Percentiles rank a stretch among this genome's conserved stretches.
Evolutionary conservation across 495 filamentous ascomycete genomes (phyloP).

Genomic region (Xeromyces bisporus): DNA sequence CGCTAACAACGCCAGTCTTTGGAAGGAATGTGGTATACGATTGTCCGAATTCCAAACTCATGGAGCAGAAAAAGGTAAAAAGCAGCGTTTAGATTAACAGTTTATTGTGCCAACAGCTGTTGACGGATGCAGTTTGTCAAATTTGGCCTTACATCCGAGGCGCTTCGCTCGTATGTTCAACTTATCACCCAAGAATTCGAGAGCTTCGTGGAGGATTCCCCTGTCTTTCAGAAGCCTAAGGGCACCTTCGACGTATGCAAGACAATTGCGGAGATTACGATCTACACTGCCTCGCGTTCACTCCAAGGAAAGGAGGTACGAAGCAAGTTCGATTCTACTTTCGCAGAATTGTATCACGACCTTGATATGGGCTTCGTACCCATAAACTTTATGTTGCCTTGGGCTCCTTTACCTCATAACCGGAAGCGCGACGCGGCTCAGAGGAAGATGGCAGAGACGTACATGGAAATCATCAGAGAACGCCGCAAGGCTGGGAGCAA

Average conservation of each 20-base stretch:
- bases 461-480: constrained; percentile 41
- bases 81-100: background rate
- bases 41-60: constrained; percentile 47
- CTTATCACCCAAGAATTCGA: constrained; percentile 38
- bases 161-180: constrained; percentile 43
- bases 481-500: constrained; percentile 31
- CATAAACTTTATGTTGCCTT: constrained; percentile 50
- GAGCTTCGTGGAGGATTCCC: constrained; percentile 30
- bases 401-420: constrained; percentile 46
- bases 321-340: constrained; percentile 40
- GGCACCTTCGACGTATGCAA: constrained; percentile 36
- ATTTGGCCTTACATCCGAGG: constrained; percentile 43
- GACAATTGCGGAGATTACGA: constrained; percentile 43
- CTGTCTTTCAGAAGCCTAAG: constrained; percentile 27
- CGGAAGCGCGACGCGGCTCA: constrained; percentile 41
- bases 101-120: background rate
- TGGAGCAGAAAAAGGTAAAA: constrained; percentile 51
- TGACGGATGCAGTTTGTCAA: constrained; percentile 39
- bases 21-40: constrained; percentile 49
- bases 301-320: constrained; percentile 51
- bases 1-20: constrained; percentile 45
- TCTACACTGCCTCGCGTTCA: constrained; percentile 48
- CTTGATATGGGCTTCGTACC: constrained; percentile 48
- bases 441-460: constrained; percentile 38
- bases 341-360: constrained; percentile 48